Conservation (phyloP, 345 rosid genomes). For the Lepidium didymum region DNA sequence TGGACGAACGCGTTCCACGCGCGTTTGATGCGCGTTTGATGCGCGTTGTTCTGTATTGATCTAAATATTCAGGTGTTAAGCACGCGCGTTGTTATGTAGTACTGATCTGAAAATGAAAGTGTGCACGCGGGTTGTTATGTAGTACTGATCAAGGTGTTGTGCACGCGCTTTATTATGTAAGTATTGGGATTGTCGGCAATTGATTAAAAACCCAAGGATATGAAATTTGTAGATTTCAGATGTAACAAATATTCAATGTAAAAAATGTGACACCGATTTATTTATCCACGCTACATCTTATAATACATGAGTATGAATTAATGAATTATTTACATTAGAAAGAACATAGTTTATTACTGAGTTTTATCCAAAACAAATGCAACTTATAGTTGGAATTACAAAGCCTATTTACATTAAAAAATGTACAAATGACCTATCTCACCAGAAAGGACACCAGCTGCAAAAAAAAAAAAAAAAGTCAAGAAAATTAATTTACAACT, state of each 20-base stretch:
- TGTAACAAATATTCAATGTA: not conserved
- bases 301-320: constrained; percentile 2
- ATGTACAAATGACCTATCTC: constrained; percentile 25
- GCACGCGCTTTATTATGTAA: too few relatives aligned
- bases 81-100: too few relatives aligned
- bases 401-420: constrained; percentile 16
- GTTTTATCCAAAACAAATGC: constrained; percentile 1
- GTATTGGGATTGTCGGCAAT: too few relatives aligned
- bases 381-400: constrained; percentile 3
- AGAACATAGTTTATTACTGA: not conserved
- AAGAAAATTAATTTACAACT: not conserved
- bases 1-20: too few relatives aligned
- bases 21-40: too few relatives aligned
- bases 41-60: too few relatives aligned
- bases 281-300: constrained; percentile 1
- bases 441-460: constrained; percentile 99
- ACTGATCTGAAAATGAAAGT: too few relatives aligned
- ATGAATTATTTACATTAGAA: constrained; percentile 18
- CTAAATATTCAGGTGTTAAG: too few relatives aligned
- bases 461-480: not conserved
- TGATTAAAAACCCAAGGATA: too few relatives aligned
- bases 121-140: too few relatives aligned
- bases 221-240: too few relatives aligned
- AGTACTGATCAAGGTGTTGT: too few relatives aligned
- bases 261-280: not conserved